Base-by-base conservation (phyloP, 2,329 filamentous ascomycete genomes). In the Nigrospora osmanthi region DNA sequence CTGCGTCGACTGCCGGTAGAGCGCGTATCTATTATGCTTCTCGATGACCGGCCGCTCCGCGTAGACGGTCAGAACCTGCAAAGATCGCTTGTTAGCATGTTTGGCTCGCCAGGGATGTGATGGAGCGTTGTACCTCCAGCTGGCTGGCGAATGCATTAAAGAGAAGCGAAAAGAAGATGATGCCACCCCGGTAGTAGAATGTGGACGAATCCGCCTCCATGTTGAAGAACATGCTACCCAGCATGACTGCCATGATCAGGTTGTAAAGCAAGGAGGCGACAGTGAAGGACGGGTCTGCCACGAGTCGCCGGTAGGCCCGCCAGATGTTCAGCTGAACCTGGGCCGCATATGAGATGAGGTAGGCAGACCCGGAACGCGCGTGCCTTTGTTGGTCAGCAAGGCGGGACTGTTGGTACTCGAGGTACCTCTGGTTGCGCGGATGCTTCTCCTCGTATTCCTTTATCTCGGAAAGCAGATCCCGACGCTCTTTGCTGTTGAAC, bases 141-240 rank as follows among this genome's bases (percentile, higher is more conserved):
- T 85, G 85, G 60, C 81, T 85, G 49, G 83, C 76, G 58, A 94
- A 93, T 39, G 87, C 88, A 63, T 93, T 94, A 70, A 93, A 82
- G 48, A 95, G 71, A 57, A 89, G 82, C 53, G 87, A 87, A 59
- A 95, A 93, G 78, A 95, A 95, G 43, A 95, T 71, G 19, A 95
- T 73, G 38, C 86, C 83, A 52, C 85, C 87, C 49, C 89, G 81
- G 55, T 80, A 76, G 69, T 83, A 94, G 71, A 95, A 94, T 57
- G 83, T 88, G 15, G 64, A 58, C 0, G 87, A 85, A n/a, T 70
- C 73, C 1, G 72, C 58, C 28, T 76, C 62, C 34, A 94, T 66
- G 61, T 94, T 85, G 71, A 78, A 95, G 66, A 93, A 95, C 53
- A 95, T 83, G 51, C 82, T 85, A 43, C 84, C 67, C 48, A 95